Evolutionary conservation across 768 basidiomycete genomes (phyloP), one percentile per base, ranked within the genome.

Genomic region (Saitozyma sp.): DNA sequence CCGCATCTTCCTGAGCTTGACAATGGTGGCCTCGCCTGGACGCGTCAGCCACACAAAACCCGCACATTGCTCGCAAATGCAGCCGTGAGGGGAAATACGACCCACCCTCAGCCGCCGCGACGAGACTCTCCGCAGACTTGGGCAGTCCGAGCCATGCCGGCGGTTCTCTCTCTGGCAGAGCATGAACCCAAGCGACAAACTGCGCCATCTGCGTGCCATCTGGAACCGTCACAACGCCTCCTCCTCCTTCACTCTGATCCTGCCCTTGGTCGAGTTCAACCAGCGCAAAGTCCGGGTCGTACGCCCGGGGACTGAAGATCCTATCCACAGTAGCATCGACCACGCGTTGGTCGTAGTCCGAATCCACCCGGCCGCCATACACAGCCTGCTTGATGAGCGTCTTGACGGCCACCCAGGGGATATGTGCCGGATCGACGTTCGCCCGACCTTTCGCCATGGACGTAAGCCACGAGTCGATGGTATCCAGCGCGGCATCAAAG

Each of bases 401-500:
- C 43, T 92, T 85, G n/a, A 99, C 81, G 11, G 96, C 95, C 68
- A 89, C 87, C 94, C 96, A 98, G 5, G 96, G 96, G 54, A 99
- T 93, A 9, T 84, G 83, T 0, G 86, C 88, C 1, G 96, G 96
- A 76, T 97, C 90, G 59, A 99, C 86, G 75, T 98, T 98, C 5
- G 93, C 85, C 58, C 89, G 85, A 19, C 94, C 95, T 76, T 91
- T 90, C 6, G 94, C 88, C 54, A 89, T 84, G 0, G 84, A 77
- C 55, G 83, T 84, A 55, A 98, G 83, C 92, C 95, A 98, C 0
- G 87, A 84, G 75, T 97, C 94, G 76, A 98, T 96, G 16, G 91
- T 94, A 48, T 84, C 85, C 74, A 92, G 89, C 0, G 94, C 94
- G 10, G 95, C 89, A 14, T 89, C 86, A 85, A 96, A 90, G 76